A percentile compares a stretch with the other conserved stretches of the same genome.
Evolutionary conservation across 257 asterid genomes (phyloP).

Genomic region (Jacaranda mimosifolia): DNA sequence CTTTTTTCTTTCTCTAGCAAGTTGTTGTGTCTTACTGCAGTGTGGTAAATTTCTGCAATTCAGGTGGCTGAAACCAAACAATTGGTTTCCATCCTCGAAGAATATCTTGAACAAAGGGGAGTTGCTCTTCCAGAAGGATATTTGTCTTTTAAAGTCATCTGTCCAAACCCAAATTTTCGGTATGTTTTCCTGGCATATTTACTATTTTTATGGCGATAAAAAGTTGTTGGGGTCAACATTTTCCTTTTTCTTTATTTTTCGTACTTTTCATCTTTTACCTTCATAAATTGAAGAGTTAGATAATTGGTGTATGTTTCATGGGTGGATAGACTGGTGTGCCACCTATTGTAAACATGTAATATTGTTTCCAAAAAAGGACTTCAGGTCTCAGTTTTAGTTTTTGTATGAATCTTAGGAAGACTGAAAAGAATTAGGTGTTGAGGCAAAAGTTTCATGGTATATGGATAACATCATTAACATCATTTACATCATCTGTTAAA

Average conservation of each 20-base stretch:
- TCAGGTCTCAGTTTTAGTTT: background rate
- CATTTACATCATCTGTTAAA: conserved; percentile 8
- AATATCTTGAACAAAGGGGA: conserved; percentile 92
- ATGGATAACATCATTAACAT: conserved; percentile 4
- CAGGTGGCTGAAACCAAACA: conserved; percentile 79
- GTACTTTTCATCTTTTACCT: conserved; percentile 8
- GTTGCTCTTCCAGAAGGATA: conserved; percentile 78
- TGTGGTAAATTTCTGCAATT: conserved; percentile 33
- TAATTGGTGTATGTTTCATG: background rate
- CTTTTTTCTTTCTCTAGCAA: conserved; percentile 1
- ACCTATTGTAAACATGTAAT: conserved; percentile 5
- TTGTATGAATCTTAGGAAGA: background rate
- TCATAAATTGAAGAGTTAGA: background rate
- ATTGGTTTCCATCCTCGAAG: conserved; percentile 76
- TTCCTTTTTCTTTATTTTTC: background rate
- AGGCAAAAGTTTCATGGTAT: conserved; percentile 14
- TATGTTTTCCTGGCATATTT: conserved; percentile 40
- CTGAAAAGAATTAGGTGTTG: conserved; percentile 13
- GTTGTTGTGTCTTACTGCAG: conserved; percentile 20
- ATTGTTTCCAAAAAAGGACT: background rate
- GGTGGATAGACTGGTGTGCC: conserved; percentile 6
- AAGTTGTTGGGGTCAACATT: background rate
- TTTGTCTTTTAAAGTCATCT: conserved; percentile 81
- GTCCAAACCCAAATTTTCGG: conserved; percentile 87
- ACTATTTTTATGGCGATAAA: conserved; percentile 5